Conservation (phyloP, 441 rosid species). For the Daphne laureola region DNA sequence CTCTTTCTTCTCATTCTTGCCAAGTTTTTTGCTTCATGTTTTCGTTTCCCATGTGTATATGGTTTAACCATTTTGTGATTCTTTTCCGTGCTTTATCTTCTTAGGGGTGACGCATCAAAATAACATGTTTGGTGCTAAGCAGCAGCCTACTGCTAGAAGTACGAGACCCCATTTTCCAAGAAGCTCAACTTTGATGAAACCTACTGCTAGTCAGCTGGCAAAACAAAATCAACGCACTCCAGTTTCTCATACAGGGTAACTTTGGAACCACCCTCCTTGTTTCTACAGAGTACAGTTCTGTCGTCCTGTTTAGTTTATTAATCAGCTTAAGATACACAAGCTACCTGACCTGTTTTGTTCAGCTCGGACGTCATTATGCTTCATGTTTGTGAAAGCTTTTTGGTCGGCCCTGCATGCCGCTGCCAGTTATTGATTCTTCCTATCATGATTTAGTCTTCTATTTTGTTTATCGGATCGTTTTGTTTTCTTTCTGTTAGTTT, state of each 20-base stretch:
- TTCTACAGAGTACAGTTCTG: background rate
- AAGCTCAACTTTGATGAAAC: conserved; percentile 90
- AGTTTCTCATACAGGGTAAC: conserved; percentile 47
- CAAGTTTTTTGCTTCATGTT: background rate
- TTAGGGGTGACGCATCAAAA: conserved; percentile 39
- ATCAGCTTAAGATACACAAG: too few species aligned
- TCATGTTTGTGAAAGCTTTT: too few species aligned
- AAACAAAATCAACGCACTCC: conserved; percentile 52
- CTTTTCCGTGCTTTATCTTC: background rate
- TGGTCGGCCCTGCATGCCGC: too few species aligned
- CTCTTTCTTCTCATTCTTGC: background rate
- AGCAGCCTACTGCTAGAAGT: conserved; percentile 27
- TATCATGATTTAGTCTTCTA: background rate
- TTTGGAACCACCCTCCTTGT: conserved; percentile 5
- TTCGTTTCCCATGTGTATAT: too few species aligned
- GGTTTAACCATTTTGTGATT: too few species aligned
- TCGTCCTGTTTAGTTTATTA: background rate
- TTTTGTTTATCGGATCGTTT: conserved; percentile 1
- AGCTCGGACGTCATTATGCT: too few species aligned
- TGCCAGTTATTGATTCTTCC: too few species aligned
- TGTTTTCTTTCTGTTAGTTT: conserved; percentile 28
- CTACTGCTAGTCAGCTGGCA: conserved; percentile 85
- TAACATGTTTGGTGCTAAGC: conserved; percentile 27
- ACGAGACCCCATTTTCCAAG: conserved; percentile 37
- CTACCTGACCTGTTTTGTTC: too few species aligned